Conservation (phyloP, 257 asterid species). For the Fraxinus excelsior region DNA sequence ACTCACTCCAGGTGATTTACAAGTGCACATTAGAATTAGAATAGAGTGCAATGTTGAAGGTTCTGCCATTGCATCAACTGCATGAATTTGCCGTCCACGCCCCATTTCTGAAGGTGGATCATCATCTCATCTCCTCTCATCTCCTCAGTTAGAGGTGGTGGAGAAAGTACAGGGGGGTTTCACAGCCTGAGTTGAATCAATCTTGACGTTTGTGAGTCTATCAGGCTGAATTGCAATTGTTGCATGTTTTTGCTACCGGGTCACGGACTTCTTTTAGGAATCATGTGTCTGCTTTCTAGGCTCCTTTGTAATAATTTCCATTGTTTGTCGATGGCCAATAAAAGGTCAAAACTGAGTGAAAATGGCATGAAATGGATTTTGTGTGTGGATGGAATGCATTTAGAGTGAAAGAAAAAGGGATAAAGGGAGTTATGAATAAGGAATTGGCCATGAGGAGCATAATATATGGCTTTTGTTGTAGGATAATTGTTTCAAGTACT, state of each 20-base stretch:
- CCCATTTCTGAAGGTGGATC: too few relatives aligned
- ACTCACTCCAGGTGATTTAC: not conserved
- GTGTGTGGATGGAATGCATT: too few relatives aligned
- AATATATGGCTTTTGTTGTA: constrained; percentile 22
- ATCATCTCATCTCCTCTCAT: too few relatives aligned
- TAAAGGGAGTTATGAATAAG: not conserved
- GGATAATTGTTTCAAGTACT: too few relatives aligned
- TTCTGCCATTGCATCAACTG: constrained; percentile 18
- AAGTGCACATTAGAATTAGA: not conserved
- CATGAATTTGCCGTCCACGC: constrained; percentile 19
- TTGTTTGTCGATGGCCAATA: not conserved
- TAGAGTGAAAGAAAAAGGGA: not conserved
- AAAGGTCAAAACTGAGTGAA: not conserved
- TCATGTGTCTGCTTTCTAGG: not conserved
- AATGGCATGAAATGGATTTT: not conserved
- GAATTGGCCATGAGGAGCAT: constrained; percentile 9
- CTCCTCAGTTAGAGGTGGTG: too few relatives aligned
- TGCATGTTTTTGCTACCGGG: constrained; percentile 30
- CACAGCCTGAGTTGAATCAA: not conserved
- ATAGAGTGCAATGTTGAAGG: too few relatives aligned
- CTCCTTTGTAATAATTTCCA: constrained; percentile 24
- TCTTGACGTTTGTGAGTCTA: not conserved
- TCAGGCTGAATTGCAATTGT: constrained; percentile 25
- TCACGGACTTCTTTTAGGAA: constrained; percentile 3
- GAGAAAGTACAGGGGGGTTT: too few relatives aligned